Evolutionary conservation across 179 eudicot species (phyloP).

Genomic region (Spergularia azorica): DNA sequence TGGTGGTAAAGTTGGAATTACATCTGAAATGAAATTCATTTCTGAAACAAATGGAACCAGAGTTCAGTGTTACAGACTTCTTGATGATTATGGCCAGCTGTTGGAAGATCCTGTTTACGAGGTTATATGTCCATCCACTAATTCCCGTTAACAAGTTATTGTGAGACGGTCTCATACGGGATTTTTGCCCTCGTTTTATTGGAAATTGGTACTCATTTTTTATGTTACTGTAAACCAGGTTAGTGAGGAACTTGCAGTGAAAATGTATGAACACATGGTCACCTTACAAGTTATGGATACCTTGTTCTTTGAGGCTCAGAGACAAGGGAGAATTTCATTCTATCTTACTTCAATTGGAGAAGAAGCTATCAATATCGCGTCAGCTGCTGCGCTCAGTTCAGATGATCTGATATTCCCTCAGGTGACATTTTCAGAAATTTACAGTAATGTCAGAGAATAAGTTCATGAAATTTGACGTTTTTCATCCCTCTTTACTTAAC

Average conservation of each 20-base stretch:
- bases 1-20: constrained; percentile 68
- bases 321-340: constrained; percentile 92
- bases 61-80: constrained; percentile 64
- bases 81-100: constrained; percentile 54
- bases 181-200: not conserved
- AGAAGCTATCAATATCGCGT: constrained; percentile 88
- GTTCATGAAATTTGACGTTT: not conserved
- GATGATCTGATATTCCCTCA: constrained; percentile 82
- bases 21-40: constrained; percentile 58
- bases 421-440: constrained; percentile 35
- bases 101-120: constrained; percentile 22
- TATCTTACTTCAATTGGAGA: constrained; percentile 74
- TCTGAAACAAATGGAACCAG: constrained; percentile 44
- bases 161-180: no score
- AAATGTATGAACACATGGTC: constrained; percentile 74
- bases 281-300: constrained; percentile 80
- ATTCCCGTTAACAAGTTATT: no score
- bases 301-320: constrained; percentile 81
- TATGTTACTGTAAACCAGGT: constrained; percentile 35
- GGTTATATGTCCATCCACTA: constrained; percentile 14
- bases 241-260: constrained; percentile 56
- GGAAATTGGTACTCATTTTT: not conserved
- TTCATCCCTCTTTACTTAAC: not conserved
- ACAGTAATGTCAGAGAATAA: not conserved
- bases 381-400: constrained; percentile 76